A percentile compares a stretch with the other conserved stretches of the same genome.
Conservation (phyloP, 2,329 filamentous ascomycete genomes). For the Monilinia fructicola region DNA sequence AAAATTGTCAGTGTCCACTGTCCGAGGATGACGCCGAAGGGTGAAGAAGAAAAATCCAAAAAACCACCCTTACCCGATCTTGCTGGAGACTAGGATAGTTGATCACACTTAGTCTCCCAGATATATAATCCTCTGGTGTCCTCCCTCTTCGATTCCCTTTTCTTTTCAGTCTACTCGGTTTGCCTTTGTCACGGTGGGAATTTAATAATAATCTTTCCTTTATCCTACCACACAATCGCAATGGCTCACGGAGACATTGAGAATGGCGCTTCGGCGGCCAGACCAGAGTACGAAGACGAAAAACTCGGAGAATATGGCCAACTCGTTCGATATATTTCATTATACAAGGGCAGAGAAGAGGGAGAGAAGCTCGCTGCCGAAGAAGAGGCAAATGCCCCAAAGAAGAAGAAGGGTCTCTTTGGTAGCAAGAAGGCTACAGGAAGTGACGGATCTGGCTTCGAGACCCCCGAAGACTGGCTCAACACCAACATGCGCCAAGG, state of each 20-base stretch:
- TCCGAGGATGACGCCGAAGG: constrained; percentile 24
- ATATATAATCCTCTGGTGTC: constrained; percentile 16
- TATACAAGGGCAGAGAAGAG: constrained; percentile 60
- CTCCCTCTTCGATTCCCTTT: constrained; percentile 1
- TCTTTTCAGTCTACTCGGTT: constrained; percentile 14
- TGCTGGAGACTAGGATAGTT: constrained; percentile 14
- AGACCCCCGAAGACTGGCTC: constrained; percentile 63
- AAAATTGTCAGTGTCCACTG: constrained; percentile 19
- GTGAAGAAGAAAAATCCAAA: constrained; percentile 18
- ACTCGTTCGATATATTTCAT: constrained; percentile 66
- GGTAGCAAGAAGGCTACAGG: constrained; percentile 50
- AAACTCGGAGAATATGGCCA: constrained; percentile 61
- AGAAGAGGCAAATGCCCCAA: constrained; percentile 44
- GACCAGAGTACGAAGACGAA: constrained; percentile 30
- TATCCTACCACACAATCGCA: constrained; percentile 17
- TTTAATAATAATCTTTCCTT: constrained; percentile 22
- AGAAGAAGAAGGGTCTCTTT: constrained; percentile 49
- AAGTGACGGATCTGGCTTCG: constrained; percentile 42
- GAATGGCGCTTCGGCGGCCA: constrained; percentile 21
- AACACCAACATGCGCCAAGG: constrained; percentile 66
- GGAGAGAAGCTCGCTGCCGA: constrained; percentile 46
- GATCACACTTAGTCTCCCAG: constrained; percentile 18
- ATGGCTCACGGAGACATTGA: constrained; percentile 23
- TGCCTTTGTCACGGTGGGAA: constrained; percentile 21
- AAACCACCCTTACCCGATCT: constrained; percentile 21